Percentiles rank a stretch among this genome's conserved stretches.
These are phyloP conservation scores for Cocos nucifera DNA, from an alignment of 176 grass and related monocot genomes.

Conservation along the genomic window DNA sequence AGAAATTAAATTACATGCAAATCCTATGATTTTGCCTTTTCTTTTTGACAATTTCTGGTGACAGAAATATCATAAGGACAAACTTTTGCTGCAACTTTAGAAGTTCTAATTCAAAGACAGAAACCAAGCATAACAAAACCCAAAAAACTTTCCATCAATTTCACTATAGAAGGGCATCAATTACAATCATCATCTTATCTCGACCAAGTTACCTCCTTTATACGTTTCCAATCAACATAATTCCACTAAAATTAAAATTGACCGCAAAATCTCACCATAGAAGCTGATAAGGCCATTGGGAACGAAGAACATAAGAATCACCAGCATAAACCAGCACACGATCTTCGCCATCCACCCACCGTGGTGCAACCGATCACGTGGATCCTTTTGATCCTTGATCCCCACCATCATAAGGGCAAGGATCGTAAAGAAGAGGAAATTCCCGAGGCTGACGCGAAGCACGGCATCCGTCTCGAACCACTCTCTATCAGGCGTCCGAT, in stretches of 20 bases:
- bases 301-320: constrained; percentile 97
- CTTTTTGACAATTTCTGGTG: too few species aligned
- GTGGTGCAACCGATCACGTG: constrained; percentile 90
- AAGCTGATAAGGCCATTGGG: constrained; percentile 89
- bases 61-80: too few species aligned
- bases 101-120: background rate
- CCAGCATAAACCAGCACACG: constrained; percentile 77
- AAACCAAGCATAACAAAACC: background rate
- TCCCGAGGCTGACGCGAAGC: constrained; percentile 92
- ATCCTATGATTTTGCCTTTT: too few species aligned
- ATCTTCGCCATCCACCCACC: constrained; percentile 97
- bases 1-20: too few species aligned
- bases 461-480: constrained; percentile 99
- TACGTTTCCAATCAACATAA: too few species aligned
- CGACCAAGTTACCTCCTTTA: background rate
- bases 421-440: constrained; percentile 97
- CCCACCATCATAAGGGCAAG: constrained; percentile 84
- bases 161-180: too few species aligned
- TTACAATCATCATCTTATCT: background rate
- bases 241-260: too few species aligned
- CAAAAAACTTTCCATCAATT: too few species aligned
- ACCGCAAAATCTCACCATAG: constrained; percentile 40
- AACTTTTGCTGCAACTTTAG: too few species aligned
- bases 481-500: constrained; percentile 86
- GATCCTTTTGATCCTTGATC: constrained; percentile 98